phyloP scores from a whole-genome alignment of 2,329 filamentous ascomycete genomes.

The Hypoxylon sp. region DNA sequence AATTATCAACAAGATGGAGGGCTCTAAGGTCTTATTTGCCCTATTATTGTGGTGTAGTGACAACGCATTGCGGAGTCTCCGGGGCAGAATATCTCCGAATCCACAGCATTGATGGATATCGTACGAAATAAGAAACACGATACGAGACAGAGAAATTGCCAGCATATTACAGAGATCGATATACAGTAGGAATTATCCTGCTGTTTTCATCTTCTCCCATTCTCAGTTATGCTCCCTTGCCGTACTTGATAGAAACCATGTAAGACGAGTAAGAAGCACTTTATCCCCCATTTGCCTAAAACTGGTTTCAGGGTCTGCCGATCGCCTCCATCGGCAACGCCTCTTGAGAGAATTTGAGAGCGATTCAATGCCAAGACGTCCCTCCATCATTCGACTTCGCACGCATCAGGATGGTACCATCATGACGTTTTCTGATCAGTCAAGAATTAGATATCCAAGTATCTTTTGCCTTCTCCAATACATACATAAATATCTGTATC shows the following conservation, averaged over 20 bases:
- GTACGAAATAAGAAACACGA: neutral
- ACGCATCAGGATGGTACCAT: conserved; percentile 40
- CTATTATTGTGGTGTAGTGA: conserved; percentile 19
- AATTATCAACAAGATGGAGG: conserved; percentile 23
- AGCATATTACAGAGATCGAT: neutral
- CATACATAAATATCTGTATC: conserved; percentile 37
- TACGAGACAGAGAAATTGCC: neutral
- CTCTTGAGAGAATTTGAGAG: conserved; percentile 34
- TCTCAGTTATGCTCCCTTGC: conserved; percentile 9
- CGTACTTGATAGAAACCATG: conserved; percentile 21
- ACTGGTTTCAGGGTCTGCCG: conserved; percentile 37
- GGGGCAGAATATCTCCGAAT: neutral
- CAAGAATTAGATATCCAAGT: conserved; percentile 8
- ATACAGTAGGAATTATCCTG: neutral
- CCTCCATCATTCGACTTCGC: conserved; percentile 36
- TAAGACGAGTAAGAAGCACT: conserved; percentile 24
- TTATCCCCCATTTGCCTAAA: conserved; percentile 38
- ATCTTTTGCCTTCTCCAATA: conserved; percentile 4
- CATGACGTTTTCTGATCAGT: conserved; percentile 33
- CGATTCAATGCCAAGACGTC: conserved; percentile 39
- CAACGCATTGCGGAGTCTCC: conserved; percentile 12
- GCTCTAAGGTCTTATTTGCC: conserved; percentile 11
- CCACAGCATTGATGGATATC: neutral
- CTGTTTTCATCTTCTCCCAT: neutral
- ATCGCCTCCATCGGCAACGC: conserved; percentile 39